A percentile compares a stretch with the other conserved stretches of the same genome.
Evolutionary conservation across 805 yeast species (phyloP).

Genomic region (Ogataea methylovora): DNA sequence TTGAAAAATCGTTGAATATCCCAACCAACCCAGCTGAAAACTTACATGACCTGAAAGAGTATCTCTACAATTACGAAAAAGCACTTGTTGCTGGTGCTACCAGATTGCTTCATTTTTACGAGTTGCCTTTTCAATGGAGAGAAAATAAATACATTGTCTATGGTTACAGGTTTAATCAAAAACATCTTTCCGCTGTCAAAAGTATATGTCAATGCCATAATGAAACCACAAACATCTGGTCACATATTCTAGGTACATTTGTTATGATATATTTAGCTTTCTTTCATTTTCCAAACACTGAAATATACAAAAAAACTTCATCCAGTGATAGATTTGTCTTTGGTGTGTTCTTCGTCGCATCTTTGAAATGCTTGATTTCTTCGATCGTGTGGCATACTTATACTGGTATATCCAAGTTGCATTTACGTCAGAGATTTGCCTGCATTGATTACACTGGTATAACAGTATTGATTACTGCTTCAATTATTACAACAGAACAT

Average conservation of each 20-base stretch:
- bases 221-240: constrained; percentile 91
- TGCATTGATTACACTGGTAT: constrained; percentile 96
- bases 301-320: constrained; percentile 35
- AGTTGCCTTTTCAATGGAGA: constrained; percentile 88
- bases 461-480: constrained; percentile 81
- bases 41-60: constrained; percentile 22
- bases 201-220: constrained; percentile 67
- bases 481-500: constrained; percentile 81
- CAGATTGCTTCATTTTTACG: constrained; percentile 67
- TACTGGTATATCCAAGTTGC: constrained; percentile 60
- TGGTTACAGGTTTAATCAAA: constrained; percentile 78
- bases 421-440: constrained; percentile 67
- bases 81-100: constrained; percentile 35
- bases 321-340: constrained; percentile 42
- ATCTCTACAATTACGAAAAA: constrained; percentile 37
- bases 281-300: constrained; percentile 57
- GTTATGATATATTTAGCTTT: constrained; percentile 48
- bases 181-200: constrained; percentile 49
- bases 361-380: constrained; percentile 67
- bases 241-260: constrained; percentile 70
- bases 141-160: constrained; percentile 79
- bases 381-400: constrained; percentile 92
- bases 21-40: constrained; percentile 20
- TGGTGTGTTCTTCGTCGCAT: constrained; percentile 60
- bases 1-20: constrained; percentile 27